A percentile compares a stretch with the other conserved stretches of the same genome.
These are phyloP conservation scores for Wickerhamomyces sydowiorum DNA, from an alignment of 805 yeast genomes.

Conservation along the genomic window DNA sequence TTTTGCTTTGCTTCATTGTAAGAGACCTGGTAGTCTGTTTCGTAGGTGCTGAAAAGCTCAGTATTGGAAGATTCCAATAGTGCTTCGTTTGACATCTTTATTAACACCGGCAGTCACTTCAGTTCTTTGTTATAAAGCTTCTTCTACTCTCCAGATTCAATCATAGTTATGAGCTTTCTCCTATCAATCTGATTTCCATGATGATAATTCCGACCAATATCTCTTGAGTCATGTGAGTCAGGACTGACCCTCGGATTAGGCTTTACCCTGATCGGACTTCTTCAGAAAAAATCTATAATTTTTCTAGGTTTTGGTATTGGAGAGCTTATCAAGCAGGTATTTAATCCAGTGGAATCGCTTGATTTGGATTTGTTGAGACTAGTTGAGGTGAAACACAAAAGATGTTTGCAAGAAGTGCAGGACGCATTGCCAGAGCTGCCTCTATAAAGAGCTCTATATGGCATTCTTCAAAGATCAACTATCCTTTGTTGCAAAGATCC, in stretches of 20 bases:
- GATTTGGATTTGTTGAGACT: too few relatives aligned
- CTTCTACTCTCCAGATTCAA: too few relatives aligned
- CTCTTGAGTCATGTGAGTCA: not conserved
- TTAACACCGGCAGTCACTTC: too few relatives aligned
- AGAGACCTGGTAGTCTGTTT: slow-evolving; percentile 48
- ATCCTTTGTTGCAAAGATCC: not conserved
- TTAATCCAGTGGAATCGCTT: not conserved
- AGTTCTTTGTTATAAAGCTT: too few relatives aligned
- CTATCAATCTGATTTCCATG: not conserved
- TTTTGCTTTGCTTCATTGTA: slow-evolving; percentile 65
- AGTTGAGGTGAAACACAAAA: not conserved
- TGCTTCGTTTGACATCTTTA: slow-evolving; percentile 19
- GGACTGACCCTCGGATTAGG: not conserved
- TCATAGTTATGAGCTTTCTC: not conserved
- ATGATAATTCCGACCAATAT: not conserved
- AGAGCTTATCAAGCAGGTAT: slow-evolving; percentile 1
- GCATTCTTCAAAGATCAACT: not conserved
- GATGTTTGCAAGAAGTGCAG: not conserved
- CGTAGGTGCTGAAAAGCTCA: slow-evolving; percentile 27
- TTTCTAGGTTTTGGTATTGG: not conserved
- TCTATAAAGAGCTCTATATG: not conserved
- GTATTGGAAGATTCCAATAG: slow-evolving; percentile 17
- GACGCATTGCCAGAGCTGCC: not conserved
- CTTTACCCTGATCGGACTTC: not conserved
- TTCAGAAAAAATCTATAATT: not conserved